phyloP scores from a whole-genome alignment of 129 eudicot genomes.

The Glebionis coronaria region DNA sequence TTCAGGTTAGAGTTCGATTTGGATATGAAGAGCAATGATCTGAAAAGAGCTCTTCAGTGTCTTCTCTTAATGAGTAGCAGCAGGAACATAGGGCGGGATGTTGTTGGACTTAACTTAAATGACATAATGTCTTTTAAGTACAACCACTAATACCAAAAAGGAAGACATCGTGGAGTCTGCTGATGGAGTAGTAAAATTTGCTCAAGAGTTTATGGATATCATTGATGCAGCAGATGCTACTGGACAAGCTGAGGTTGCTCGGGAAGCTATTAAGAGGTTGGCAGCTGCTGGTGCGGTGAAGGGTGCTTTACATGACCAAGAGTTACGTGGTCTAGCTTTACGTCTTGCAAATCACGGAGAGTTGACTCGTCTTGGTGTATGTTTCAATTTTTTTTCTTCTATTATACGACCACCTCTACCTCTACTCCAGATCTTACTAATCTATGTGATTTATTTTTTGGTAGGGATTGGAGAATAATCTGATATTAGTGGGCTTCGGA shows the following conservation, averaged over 20 bases:
- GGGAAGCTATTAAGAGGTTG: too few species aligned
- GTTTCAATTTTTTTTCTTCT: slow-evolving; percentile 20
- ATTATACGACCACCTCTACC: not conserved
- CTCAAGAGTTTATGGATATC: slow-evolving; percentile 78
- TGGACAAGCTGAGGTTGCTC: too few species aligned
- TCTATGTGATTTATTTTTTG: slow-evolving; percentile 3
- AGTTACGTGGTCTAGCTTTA: slow-evolving; percentile 83
- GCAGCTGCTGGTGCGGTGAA: too few species aligned
- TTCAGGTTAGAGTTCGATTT: slow-evolving; percentile 88
- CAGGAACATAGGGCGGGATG: slow-evolving; percentile 87
- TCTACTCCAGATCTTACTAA: slow-evolving; percentile 11
- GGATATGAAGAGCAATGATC: slow-evolving; percentile 90
- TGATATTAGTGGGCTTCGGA: slow-evolving; percentile 82
- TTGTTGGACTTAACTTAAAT: slow-evolving; percentile 76
- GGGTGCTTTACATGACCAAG: too few species aligned
- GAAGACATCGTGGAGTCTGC: slow-evolving; percentile 93
- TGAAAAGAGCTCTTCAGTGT: slow-evolving; percentile 92
- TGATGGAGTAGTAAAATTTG: slow-evolving; percentile 85
- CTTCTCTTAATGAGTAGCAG: slow-evolving; percentile 96
- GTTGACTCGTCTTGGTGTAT: slow-evolving; percentile 88
- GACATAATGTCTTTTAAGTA: slow-evolving; percentile 74
- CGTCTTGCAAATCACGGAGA: slow-evolving; percentile 97
- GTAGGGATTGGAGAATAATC: slow-evolving; percentile 89
- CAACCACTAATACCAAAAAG: slow-evolving; percentile 46
- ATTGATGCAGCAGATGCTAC: slow-evolving; percentile 99